Evolutionary conservation across 1,284 basidiomycete species (phyloP).

Genomic region (Anthracocystis panici-leucophaei): DNA sequence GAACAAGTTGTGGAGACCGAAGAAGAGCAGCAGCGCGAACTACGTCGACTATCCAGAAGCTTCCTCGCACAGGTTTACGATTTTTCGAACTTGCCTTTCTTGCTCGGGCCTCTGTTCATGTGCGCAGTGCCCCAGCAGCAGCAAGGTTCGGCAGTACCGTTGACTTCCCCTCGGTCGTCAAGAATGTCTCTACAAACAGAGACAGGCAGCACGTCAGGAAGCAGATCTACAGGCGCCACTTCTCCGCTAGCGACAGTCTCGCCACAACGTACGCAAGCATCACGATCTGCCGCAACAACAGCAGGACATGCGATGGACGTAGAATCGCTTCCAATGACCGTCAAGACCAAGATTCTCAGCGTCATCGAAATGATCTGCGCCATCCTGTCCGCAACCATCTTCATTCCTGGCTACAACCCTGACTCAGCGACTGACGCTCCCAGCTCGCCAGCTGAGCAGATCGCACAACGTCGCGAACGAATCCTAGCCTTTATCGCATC

Average conservation of each 20-base stretch:
- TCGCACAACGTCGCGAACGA: constrained; percentile 36
- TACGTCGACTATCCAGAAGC: constrained; percentile 32
- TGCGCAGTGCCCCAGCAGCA: constrained; percentile 38
- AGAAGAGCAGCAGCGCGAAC: constrained; percentile 31
- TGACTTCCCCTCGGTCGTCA: constrained; percentile 6
- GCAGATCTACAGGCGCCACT: neutral
- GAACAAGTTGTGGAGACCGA: constrained; percentile 12
- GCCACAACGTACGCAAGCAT: neutral
- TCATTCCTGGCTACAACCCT: constrained; percentile 39
- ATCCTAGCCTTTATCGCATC: constrained; percentile 36
- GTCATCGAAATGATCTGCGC: constrained; percentile 59
- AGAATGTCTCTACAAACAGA: neutral
- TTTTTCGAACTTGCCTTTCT: constrained; percentile 28
- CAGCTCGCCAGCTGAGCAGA: constrained; percentile 31
- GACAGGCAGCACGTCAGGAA: neutral
- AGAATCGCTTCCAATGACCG: constrained; percentile 43
- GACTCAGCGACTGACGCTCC: neutral
- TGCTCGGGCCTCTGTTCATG: constrained; percentile 56
- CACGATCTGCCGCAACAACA: neutral
- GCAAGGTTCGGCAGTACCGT: constrained; percentile 3
- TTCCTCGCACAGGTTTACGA: constrained; percentile 45
- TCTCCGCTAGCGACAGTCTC: neutral
- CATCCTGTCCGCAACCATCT: constrained; percentile 53
- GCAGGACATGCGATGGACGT: constrained; percentile 12
- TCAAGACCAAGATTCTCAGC: constrained; percentile 50